These are phyloP conservation scores for Lotus japonicus DNA, from an alignment of 306 rosid species.

Conservation along the genomic window DNA sequence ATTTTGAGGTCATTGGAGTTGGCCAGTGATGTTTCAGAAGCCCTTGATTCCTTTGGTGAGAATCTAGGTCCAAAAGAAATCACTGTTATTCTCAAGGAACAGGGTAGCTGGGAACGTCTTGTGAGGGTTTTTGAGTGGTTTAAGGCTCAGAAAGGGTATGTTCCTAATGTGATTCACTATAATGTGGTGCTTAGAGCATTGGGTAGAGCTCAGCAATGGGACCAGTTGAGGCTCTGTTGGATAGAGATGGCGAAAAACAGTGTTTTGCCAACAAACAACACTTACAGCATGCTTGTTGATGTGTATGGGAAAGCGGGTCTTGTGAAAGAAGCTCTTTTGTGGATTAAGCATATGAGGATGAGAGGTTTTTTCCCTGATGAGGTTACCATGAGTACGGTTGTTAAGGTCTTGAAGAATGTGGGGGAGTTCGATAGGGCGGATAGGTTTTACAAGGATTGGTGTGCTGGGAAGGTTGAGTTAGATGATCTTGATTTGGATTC, in stretches of 20 bases:
- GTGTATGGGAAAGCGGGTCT: conserved; percentile 84
- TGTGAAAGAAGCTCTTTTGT: conserved; percentile 71
- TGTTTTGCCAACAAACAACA: conserved; percentile 58
- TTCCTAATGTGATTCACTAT: conserved; percentile 78
- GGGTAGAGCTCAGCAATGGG: conserved; percentile 84
- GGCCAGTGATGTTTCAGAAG: conserved; percentile 29
- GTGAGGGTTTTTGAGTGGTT: conserved; percentile 66
- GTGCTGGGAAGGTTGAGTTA: conserved; percentile 55
- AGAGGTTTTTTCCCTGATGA: conserved; percentile 79
- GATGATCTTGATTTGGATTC: conserved; percentile 66
- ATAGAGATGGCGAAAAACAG: conserved; percentile 65
- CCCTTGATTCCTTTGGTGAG: conserved; percentile 40
- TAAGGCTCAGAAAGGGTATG: conserved; percentile 46
- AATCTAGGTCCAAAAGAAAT: conserved; percentile 52
- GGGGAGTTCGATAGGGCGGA: conserved; percentile 67
- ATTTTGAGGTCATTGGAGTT: conserved; percentile 41
- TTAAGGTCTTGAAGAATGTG: conserved; percentile 75
- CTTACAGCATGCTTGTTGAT: conserved; percentile 77
- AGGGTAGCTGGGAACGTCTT: conserved; percentile 56
- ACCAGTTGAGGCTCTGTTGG: conserved; percentile 70
- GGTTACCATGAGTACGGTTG: conserved; percentile 81
- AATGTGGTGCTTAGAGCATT: conserved; percentile 73
- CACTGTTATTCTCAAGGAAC: conserved; percentile 64
- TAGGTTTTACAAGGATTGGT: conserved; percentile 74
- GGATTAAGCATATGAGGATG: conserved; percentile 77